Base-by-base conservation (phyloP, 306 rosid species). In the Medicago arabica region DNA sequence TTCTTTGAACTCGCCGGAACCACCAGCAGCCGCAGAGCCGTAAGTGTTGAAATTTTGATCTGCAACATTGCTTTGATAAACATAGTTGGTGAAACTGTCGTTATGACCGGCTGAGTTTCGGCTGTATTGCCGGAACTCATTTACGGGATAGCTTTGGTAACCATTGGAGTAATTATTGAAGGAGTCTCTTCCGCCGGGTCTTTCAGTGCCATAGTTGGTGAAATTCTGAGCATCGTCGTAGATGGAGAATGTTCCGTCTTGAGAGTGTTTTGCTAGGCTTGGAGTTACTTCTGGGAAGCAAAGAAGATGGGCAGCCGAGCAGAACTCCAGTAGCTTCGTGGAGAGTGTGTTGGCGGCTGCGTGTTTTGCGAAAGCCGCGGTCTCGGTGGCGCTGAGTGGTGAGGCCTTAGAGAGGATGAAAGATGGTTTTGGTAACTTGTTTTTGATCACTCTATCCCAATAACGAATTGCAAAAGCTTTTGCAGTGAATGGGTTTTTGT, bases 51-150 rank as follows among this genome's bases (percentile, higher is more conserved):
- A 94, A 44, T 84, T 78, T 85, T 91, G 74, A 76, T 89, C 92
- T 8, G 85, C 82, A 8, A 87, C 88, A 75, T 89, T 90, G 11
- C 83, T 81, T 0, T 34, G 69, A 0, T 47, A 1, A 18, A 67
- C 97, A 72, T 94, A 94, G 81, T 16, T 75, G 14, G 5, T 1
- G 82, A 91, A 94, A 12, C 59, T 53, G 9, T 94, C 97, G 11
- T 59, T 39, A 69, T 86, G 94, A 2, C 82, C 78, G 18, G 83
- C 55, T n/a, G 96, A 80, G 43, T 43, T 69, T 0, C 85, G 90
- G 85, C 98, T 94, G 87, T 94, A 94, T 1, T 86, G 83, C 0
- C 95, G 85, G 91, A 91, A 94, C 17, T 90, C 89, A 74, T 86
- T 86, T 9, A 86, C 77, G 8, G 88, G 72, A 5, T 62, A 5